Percentiles rank a stretch among this genome's conserved stretches.
Evolutionary conservation across 768 basidiomycete genomes (phyloP).

Genomic region (Phaeotremella fagi): DNA sequence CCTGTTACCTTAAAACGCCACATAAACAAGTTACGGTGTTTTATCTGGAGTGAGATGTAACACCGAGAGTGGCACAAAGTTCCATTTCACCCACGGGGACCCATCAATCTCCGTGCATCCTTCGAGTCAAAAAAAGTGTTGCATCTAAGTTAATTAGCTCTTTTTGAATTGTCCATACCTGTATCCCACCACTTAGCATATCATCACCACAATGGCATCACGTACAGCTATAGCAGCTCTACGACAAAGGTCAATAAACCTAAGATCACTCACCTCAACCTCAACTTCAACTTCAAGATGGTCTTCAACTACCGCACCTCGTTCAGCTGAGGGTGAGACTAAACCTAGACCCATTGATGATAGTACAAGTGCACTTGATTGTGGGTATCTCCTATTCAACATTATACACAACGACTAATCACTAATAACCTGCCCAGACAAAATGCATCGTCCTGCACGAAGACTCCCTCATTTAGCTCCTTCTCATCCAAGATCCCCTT

Average conservation of each 20-base stretch:
- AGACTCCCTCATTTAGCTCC: constrained; percentile 53
- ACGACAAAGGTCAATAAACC: no score
- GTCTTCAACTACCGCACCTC: constrained; percentile 17
- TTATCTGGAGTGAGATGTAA: no score
- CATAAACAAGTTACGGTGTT: no score
- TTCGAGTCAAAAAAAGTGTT: no score
- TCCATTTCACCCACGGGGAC: no score
- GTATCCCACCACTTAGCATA: neutral
- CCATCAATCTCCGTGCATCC: no score
- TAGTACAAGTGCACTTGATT: constrained; percentile 91
- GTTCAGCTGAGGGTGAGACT: constrained; percentile 1
- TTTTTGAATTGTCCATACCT: no score
- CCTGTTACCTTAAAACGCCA: no score
- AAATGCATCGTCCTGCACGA: constrained; percentile 33
- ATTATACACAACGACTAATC: neutral
- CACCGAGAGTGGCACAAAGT: no score
- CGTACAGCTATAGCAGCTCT: no score
- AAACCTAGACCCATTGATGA: constrained; percentile 66
- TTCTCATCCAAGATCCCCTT: constrained; percentile 73
- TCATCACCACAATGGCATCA: constrained; percentile 11
- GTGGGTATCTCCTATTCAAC: constrained; percentile 26
- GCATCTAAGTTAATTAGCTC: no score
- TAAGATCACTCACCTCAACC: neutral
- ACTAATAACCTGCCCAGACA: constrained; percentile 30
- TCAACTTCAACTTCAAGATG: constrained; percentile 5